Evolutionary conservation across 1,139 yeast species (phyloP), one percentile per base, ranked within the genome.

Genomic region (Blastobotrys buckinghamii): DNA sequence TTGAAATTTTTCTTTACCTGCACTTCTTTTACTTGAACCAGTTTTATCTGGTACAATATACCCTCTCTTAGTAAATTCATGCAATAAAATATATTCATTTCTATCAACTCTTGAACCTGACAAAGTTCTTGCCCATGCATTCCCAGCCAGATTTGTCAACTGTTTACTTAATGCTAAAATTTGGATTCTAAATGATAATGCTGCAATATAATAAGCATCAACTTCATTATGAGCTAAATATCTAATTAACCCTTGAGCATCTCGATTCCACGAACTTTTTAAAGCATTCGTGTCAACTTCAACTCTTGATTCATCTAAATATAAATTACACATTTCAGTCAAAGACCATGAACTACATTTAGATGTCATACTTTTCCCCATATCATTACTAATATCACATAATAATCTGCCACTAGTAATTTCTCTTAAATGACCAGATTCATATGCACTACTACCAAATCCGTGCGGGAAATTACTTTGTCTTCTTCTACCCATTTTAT

Each of bases 341-440:
- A 94, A 73, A 52, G 88, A 95, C 97, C 97, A 94, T n/a, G 94
- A 85, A 64, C 88, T 95, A 70, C 98, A 94, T 61, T 89, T 88
- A 10, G 82, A 74, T 2, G 97, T 89, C 55, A 92, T 73, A 0
- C 97, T 90, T 63, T 86, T 94, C 45, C 98, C 99, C 81, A 90
- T 79, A 61, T 89, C 96, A 65, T 92, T 92, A 47, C 94, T 89
- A 62, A 94, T 79, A 68, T 94, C 98, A 74, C 97, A 87, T 49
- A 90, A 65, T 52, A 94, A 75, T 57, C 99, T 76, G 33, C 99
- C 99, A 39, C 89, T 81, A 61, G 84, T 78, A 20, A 88, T 76
- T 50, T 86, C 89, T 48, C 87, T 73, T 37, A 66, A 64, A 19
- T 59, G 46, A 74, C 74, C 60, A 76, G 78, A 55, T 73, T 75